phyloP scores from a whole-genome alignment of 225 moss, liverwort and hornwort genomes.

The Marchantia polymorpha region DNA sequence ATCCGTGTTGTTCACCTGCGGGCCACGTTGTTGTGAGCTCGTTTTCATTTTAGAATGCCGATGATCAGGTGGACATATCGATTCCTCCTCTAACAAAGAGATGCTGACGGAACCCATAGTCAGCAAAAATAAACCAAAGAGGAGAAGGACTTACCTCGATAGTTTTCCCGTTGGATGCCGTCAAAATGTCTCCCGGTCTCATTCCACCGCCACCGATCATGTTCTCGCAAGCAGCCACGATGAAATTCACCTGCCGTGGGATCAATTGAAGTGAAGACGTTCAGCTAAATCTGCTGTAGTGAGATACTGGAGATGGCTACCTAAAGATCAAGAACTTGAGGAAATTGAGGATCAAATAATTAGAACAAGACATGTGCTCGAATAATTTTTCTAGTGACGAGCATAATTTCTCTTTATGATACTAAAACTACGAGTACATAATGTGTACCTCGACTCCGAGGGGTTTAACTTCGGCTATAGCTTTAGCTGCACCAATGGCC shows the following conservation, averaged over 20 bases:
- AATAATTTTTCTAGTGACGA: too few species aligned
- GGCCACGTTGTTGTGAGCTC: background rate
- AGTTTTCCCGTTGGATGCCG: constrained; percentile 96
- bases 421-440: background rate
- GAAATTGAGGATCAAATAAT: too few species aligned
- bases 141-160: constrained; percentile 54
- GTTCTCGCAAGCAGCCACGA: constrained; percentile 96
- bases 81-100: too few species aligned
- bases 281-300: too few species aligned
- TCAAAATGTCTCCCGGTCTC: constrained; percentile 95
- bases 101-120: background rate
- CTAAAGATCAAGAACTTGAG: too few species aligned
- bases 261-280: background rate
- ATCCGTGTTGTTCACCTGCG: constrained; percentile 91
- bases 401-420: background rate
- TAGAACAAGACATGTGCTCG: too few species aligned
- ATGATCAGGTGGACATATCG: background rate
- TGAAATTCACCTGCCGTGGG: constrained; percentile 63
- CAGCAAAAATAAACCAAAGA: background rate
- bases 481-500: constrained; percentile 85
- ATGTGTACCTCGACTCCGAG: constrained; percentile 70
- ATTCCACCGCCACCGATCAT: constrained; percentile 99
- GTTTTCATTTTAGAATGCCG: background rate
- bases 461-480: constrained; percentile 80
- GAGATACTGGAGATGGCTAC: too few species aligned